phyloP scores from a whole-genome alignment of 176 grass and related monocot genomes.

The Musa acuminata region DNA sequence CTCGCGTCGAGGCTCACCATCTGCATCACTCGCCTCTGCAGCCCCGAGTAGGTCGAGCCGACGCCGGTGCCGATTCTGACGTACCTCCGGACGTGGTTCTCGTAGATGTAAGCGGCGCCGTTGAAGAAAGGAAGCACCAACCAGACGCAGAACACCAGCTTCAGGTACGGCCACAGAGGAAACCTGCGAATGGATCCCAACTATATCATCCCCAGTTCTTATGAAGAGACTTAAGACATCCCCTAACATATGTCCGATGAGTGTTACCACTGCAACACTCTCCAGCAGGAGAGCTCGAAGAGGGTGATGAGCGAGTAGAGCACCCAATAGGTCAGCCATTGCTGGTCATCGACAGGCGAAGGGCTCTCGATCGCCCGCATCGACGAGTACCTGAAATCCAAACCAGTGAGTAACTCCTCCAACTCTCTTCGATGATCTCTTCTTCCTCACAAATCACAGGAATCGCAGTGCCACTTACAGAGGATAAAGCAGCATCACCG shows the following conservation, averaged over 20 bases:
- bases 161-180: constrained; percentile 74
- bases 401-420: background rate
- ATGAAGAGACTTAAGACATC: constrained; percentile 4
- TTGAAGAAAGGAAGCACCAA: constrained; percentile 93
- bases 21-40: constrained; percentile 60
- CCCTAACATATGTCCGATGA: too few species aligned
- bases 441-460: background rate
- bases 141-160: constrained; percentile 90
- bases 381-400: constrained; percentile 52
- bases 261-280: constrained; percentile 61
- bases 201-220: too few species aligned
- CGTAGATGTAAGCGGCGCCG: constrained; percentile 90
- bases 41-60: constrained; percentile 43
- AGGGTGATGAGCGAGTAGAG: constrained; percentile 84
- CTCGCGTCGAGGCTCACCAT: constrained; percentile 92
- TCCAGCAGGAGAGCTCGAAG: constrained; percentile 88
- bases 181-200: constrained; percentile 33
- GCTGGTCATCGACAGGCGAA: constrained; percentile 79
- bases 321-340: constrained; percentile 96
- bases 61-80: constrained; percentile 72
- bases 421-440: constrained; percentile 1
- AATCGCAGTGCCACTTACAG: constrained; percentile 47
- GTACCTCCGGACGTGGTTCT: constrained; percentile 66
- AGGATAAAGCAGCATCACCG: constrained; percentile 78
- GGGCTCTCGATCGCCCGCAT: constrained; percentile 89